phyloP scores from a whole-genome alignment of 768 basidiomycete genomes.

The Serendipita vermifera region DNA sequence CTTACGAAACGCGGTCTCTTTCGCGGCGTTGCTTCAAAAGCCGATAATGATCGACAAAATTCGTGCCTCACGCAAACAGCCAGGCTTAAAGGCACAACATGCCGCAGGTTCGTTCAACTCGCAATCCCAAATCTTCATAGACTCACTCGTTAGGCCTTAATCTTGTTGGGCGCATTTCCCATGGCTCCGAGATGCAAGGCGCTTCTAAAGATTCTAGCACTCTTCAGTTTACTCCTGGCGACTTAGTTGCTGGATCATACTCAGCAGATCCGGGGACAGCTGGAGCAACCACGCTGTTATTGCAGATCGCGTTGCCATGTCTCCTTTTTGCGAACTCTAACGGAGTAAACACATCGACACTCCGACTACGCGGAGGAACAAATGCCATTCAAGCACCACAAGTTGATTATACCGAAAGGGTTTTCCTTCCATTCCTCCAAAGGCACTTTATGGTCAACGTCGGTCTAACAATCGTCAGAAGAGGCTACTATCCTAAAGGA shows the following conservation, averaged over 20 bases:
- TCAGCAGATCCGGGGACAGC: conserved; percentile 44
- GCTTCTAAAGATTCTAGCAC: conserved; percentile 39
- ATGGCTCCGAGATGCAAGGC: conserved; percentile 37
- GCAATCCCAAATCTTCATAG: neutral
- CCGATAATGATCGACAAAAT: conserved; percentile 50
- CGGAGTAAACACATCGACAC: conserved; percentile 25
- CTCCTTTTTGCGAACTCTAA: conserved; percentile 39
- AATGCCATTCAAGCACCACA: conserved; percentile 62
- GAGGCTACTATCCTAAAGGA: conserved; percentile 65
- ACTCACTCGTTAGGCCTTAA: conserved; percentile 37
- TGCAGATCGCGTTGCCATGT: conserved; percentile 60
- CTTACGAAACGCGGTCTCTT: conserved; percentile 50
- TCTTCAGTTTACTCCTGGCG: conserved; percentile 45
- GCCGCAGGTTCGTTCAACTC: conserved; percentile 38
- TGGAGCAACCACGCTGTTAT: conserved; percentile 54
- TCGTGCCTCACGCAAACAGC: conserved; percentile 41
- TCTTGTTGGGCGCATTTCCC: conserved; percentile 48
- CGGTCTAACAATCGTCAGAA: conserved; percentile 35
- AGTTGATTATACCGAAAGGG: conserved; percentile 53
- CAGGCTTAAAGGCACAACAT: conserved; percentile 63
- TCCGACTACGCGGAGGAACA: conserved; percentile 55
- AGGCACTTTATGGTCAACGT: conserved; percentile 38
- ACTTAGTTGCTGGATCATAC: conserved; percentile 31
- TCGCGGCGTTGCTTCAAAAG: conserved; percentile 51
- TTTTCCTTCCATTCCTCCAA: conserved; percentile 56